Percentiles rank a stretch among this genome's conserved stretches.
These are phyloP conservation scores for Trametes pubescens DNA, from an alignment of 1,284 basidiomycete species.

Conservation along the genomic window DNA sequence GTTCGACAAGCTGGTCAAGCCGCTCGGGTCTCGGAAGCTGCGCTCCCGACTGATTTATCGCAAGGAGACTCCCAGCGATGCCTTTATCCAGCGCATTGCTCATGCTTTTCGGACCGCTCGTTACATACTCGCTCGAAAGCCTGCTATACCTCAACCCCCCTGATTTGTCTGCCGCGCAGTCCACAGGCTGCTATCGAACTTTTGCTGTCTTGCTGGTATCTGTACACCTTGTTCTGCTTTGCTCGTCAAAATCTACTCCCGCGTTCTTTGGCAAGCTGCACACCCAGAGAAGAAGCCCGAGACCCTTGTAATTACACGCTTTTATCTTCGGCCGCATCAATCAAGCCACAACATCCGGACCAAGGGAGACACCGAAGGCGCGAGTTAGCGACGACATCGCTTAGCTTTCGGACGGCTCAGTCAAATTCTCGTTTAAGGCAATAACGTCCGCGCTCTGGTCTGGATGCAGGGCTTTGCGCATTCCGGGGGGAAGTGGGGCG, in stretches of 20 bases:
- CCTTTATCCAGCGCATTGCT: neutral
- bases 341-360: too few species aligned
- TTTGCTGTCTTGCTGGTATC: neutral
- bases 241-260: neutral
- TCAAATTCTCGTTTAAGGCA: neutral
- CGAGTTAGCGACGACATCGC: too few species aligned
- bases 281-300: neutral
- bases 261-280: neutral
- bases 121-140: conserved; percentile 16
- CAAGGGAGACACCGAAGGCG: too few species aligned
- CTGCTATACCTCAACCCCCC: conserved; percentile 2
- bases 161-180: neutral
- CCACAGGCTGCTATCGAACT: neutral
- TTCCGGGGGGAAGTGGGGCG: neutral
- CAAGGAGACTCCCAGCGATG: neutral
- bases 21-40: conserved; percentile 16
- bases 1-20: conserved; percentile 14
- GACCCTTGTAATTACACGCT: too few species aligned
- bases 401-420: too few species aligned
- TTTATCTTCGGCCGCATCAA: too few species aligned
- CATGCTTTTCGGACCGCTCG: conserved; percentile 13
- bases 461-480: neutral
- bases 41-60: conserved; percentile 11
- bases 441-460: neutral
- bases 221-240: neutral